Evolutionary conservation across 78 protist species (phyloP).

Genomic region (Monocercomonoides exilis): DNA sequence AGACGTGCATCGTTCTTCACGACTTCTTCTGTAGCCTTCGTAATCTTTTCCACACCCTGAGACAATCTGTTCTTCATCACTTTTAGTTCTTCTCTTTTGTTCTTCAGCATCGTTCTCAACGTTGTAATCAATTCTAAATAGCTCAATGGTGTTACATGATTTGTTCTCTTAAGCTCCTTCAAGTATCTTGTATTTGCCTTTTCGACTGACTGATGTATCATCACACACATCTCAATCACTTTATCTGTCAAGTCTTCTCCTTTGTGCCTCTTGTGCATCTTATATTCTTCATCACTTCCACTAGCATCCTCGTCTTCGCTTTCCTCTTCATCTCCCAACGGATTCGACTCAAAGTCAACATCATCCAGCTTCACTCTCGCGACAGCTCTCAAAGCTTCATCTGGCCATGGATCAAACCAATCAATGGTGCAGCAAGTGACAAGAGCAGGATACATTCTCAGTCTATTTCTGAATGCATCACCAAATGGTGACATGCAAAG

Average conservation of each 20-base stretch:
- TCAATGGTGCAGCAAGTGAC: constrained; percentile 65
- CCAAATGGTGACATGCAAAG: constrained; percentile 73
- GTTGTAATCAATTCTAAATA: constrained; percentile 51
- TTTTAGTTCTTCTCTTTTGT: constrained; percentile 3
- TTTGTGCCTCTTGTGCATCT: constrained; percentile 32
- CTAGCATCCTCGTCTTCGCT: neutral
- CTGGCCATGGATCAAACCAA: constrained; percentile 83
- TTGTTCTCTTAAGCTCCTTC: constrained; percentile 38
- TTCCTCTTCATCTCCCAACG: neutral
- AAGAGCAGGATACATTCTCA: constrained; percentile 77
- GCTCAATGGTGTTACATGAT: constrained; percentile 61
- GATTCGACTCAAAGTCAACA: neutral
- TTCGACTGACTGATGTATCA: constrained; percentile 57
- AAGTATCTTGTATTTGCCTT: neutral
- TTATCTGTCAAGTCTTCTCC: constrained; percentile 6
- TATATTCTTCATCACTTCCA: neutral
- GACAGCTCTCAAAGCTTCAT: constrained; percentile 70
- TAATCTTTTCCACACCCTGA: constrained; percentile 50
- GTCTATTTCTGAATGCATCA: constrained; percentile 63
- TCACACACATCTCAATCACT: constrained; percentile 46
- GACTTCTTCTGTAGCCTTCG: constrained; percentile 38
- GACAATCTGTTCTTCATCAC: constrained; percentile 22
- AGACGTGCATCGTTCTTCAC: constrained; percentile 47
- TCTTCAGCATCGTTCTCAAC: constrained; percentile 15
- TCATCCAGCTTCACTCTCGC: constrained; percentile 31